Percentiles rank a stretch among this genome's conserved stretches.
phyloP scores from a whole-genome alignment of 2,329 filamentous ascomycete genomes.

The Colletotrichum incanum region DNA sequence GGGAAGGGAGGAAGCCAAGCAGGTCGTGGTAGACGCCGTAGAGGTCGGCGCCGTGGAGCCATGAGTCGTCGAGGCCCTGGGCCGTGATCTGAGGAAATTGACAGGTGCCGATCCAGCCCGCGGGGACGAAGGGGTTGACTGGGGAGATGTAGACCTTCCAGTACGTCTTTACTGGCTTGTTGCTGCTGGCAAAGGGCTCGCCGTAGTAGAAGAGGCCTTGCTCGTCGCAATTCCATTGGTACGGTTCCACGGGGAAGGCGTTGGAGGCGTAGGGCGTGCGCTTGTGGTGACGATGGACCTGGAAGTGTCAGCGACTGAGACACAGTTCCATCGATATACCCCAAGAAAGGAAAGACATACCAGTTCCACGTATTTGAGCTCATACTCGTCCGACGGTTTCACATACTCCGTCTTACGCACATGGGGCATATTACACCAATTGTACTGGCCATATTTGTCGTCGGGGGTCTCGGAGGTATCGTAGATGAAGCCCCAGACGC shows the following conservation, averaged over 20 bases:
- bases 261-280: constrained; percentile 86
- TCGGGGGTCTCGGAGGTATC: constrained; percentile 74
- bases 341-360: constrained; percentile 59
- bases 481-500: constrained; percentile 82
- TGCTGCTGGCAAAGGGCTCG: constrained; percentile 66
- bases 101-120: constrained; percentile 81
- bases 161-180: constrained; percentile 68
- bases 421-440: constrained; percentile 93
- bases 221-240: constrained; percentile 81
- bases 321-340: neutral
- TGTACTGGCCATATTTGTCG: constrained; percentile 75
- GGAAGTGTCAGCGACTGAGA: neutral
- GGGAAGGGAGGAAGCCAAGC: constrained; percentile 75
- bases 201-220: constrained; percentile 80
- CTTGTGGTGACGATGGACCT: constrained; percentile 89
- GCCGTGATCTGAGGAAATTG: constrained; percentile 87
- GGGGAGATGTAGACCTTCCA: constrained; percentile 76
- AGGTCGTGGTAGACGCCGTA: constrained; percentile 82
- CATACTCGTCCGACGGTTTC: constrained; percentile 67
- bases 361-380: constrained; percentile 83
- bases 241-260: constrained; percentile 81
- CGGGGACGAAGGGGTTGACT: constrained; percentile 76
- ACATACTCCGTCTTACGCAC: constrained; percentile 78
- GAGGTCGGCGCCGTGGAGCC: constrained; percentile 82
- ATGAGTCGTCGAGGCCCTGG: constrained; percentile 80